Percentiles rank a stretch among this genome's conserved stretches.
Conservation (phyloP, 805 yeast species). For the Metahyphopichia silvanorum region DNA sequence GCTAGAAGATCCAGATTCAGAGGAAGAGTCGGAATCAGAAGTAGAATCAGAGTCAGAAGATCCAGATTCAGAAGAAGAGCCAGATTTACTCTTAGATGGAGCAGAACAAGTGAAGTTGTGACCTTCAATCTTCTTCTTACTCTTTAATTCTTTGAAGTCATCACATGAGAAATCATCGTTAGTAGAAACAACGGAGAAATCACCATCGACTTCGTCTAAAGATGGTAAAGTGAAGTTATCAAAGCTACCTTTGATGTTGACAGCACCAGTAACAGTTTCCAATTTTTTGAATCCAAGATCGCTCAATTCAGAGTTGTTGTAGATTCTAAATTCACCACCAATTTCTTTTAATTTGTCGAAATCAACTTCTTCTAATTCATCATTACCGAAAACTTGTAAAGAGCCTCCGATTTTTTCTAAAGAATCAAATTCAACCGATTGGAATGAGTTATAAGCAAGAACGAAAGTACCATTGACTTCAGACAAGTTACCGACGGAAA, state of each 20-base stretch:
- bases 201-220: slow-evolving; percentile 40
- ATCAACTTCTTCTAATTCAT: slow-evolving; percentile 31
- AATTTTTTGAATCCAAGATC: slow-evolving; percentile 29
- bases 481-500: slow-evolving; percentile 30
- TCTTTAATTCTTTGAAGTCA: slow-evolving; percentile 30
- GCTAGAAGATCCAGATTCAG: slow-evolving; percentile 8
- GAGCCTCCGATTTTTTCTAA: slow-evolving; percentile 37
- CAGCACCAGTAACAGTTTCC: slow-evolving; percentile 38
- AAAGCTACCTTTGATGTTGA: slow-evolving; percentile 34
- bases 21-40: slow-evolving; percentile 16
- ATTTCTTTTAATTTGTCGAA: slow-evolving; percentile 27
- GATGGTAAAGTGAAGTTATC: slow-evolving; percentile 36
- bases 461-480: slow-evolving; percentile 39
- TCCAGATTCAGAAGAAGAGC: slow-evolving; percentile 10
- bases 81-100: slow-evolving; percentile 19
- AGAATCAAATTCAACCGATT: slow-evolving; percentile 22
- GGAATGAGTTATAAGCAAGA: slow-evolving; percentile 39
- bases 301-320: slow-evolving; percentile 37
- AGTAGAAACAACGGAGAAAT: slow-evolving; percentile 32
- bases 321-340: slow-evolving; percentile 40
- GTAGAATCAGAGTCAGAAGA: slow-evolving; percentile 14
- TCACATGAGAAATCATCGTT: slow-evolving; percentile 36
- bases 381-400: slow-evolving; percentile 40
- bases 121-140: slow-evolving; percentile 34
- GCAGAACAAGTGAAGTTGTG: slow-evolving; percentile 42